Percentiles rank a stretch among this genome's conserved stretches.
Evolutionary conservation across 768 basidiomycete species (phyloP).

Genomic region (Kwoniella europaea): DNA sequence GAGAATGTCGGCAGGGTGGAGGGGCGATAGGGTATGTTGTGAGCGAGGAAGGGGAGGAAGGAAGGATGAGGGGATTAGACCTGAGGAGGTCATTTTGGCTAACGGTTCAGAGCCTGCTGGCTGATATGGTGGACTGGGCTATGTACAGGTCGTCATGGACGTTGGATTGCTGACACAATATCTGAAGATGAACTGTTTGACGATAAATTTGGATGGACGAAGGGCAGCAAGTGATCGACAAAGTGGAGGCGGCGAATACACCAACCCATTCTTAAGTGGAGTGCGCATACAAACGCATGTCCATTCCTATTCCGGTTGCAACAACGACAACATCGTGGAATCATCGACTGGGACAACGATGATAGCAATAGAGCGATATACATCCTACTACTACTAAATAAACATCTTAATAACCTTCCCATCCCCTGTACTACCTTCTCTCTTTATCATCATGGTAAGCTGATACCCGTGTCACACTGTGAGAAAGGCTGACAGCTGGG

Average conservation of each 20-base stretch:
- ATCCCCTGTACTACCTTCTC: too few species aligned
- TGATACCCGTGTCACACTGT: background rate
- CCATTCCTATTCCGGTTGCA: slow-evolving; percentile 6
- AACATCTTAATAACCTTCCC: background rate
- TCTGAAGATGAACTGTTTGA: too few species aligned
- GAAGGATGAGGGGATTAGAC: slow-evolving; percentile 47
- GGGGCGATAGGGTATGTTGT: slow-evolving; percentile 40
- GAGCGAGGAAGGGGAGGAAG: slow-evolving; percentile 52
- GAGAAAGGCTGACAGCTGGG: background rate
- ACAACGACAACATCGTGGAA: slow-evolving; percentile 18
- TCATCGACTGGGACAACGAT: slow-evolving; percentile 5
- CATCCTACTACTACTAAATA: background rate
- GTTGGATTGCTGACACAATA: background rate
- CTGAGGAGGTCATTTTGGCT: slow-evolving; percentile 1
- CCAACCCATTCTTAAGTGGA: slow-evolving; percentile 5
- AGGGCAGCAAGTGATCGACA: slow-evolving; percentile 1
- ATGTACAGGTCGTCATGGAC: background rate
- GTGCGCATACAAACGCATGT: background rate
- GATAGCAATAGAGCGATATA: background rate
- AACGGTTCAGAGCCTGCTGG: too few species aligned
- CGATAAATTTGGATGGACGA: background rate
- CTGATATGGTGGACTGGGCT: background rate
- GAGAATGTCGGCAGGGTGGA: slow-evolving; percentile 32
- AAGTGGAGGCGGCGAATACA: slow-evolving; percentile 13
- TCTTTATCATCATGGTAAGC: slow-evolving; percentile 10